Percentiles rank a stretch among this genome's conserved stretches.
These are phyloP conservation scores for Chenopodium formosanum DNA, from an alignment of 148 eudicot species.

Conservation along the genomic window DNA sequence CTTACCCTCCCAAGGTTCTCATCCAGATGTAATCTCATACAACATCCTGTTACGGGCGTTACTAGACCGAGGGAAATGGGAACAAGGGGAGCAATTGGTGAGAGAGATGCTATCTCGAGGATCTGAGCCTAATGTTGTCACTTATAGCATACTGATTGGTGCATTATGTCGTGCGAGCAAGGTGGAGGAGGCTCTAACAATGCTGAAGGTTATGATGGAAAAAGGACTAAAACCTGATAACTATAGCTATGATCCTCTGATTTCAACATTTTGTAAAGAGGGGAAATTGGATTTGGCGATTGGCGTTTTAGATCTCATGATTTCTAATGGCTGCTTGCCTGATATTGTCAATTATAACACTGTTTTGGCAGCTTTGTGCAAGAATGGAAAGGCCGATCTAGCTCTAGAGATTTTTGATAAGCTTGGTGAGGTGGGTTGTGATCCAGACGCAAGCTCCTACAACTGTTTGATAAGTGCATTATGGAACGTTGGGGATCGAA, in stretches of 20 bases:
- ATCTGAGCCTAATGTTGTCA: conserved; percentile 59
- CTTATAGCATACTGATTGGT: conserved; percentile 55
- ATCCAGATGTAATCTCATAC: conserved; percentile 59
- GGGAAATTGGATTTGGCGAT: conserved; percentile 59
- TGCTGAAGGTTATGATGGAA: conserved; percentile 55
- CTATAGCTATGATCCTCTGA: conserved; percentile 62
- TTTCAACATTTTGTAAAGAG: conserved; percentile 56
- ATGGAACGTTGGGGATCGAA: conserved; percentile 52
- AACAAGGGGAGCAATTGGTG: conserved; percentile 51
- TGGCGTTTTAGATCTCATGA: conserved; percentile 53
- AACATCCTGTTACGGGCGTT: conserved; percentile 51
- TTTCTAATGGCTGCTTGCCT: conserved; percentile 57
- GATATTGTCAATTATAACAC: conserved; percentile 71
- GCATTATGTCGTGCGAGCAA: conserved; percentile 53
- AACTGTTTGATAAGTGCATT: conserved; percentile 60
- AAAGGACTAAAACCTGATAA: conserved; percentile 55
- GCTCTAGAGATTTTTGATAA: conserved; percentile 55
- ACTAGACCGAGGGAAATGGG: conserved; percentile 57
- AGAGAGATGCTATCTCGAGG: conserved; percentile 47
- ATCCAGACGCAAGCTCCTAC: conserved; percentile 65
- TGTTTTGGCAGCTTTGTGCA: conserved; percentile 56
- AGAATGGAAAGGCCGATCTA: conserved; percentile 50
- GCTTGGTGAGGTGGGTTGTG: conserved; percentile 58
- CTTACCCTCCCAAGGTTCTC: conserved; percentile 45
- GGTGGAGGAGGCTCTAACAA: conserved; percentile 44